phyloP scores from a whole-genome alignment of 1,284 basidiomycete species.

The Coniferiporia sulphurascens region DNA sequence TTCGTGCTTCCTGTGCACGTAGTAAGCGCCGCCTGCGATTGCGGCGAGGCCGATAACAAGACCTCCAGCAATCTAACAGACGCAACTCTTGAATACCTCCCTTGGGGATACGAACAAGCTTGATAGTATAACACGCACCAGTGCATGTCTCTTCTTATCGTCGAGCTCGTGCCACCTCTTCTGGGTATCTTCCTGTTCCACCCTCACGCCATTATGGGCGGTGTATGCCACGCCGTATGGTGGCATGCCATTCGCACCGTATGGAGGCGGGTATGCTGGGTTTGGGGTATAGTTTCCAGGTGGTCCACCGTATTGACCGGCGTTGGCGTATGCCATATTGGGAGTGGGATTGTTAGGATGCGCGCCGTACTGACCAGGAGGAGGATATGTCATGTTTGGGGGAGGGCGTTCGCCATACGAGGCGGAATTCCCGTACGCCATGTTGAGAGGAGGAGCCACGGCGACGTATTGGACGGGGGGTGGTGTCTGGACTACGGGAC shows the following conservation, averaged over 20 bases:
- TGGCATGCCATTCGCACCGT: not conserved
- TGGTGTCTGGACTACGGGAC: not conserved
- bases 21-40: constrained; percentile 38
- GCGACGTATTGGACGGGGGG: not conserved
- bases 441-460: too few species aligned
- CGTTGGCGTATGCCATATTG: not conserved
- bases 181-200: constrained; percentile 41
- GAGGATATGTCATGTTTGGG: not conserved
- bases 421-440: too few species aligned
- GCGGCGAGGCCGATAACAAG: constrained; percentile 47
- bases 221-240: not conserved
- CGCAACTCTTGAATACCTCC: not conserved
- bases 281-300: not conserved
- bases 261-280: not conserved
- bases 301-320: not conserved
- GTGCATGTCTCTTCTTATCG: constrained; percentile 54
- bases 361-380: not conserved
- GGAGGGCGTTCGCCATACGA: too few species aligned
- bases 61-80: constrained; percentile 55
- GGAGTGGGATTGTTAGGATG: not conserved
- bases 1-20: constrained; percentile 52
- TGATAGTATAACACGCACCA: constrained; percentile 34
- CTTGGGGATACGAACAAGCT: too few species aligned
- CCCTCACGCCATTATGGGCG: not conserved
- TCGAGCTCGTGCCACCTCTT: constrained; percentile 55